phyloP scores from a whole-genome alignment of 345 rosid species.

The Erysimum cheiranthoides region DNA sequence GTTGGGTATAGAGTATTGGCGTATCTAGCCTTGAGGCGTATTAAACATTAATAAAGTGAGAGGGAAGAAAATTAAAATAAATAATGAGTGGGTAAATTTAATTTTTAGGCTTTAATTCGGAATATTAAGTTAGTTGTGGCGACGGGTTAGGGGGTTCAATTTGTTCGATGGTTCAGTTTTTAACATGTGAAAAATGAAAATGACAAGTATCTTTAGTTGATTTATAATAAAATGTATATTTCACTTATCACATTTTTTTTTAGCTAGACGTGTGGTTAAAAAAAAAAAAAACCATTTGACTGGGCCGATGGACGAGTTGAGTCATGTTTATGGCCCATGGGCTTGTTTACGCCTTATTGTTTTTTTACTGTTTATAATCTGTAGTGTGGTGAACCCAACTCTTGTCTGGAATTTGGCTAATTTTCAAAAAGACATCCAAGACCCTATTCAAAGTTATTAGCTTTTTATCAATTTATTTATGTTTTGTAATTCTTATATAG shows the following conservation, averaged over 20 bases:
- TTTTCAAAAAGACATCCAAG: not conserved
- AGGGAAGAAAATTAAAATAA: constrained; percentile 19
- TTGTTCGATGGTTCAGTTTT: constrained; percentile 25
- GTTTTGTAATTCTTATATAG: too few relatives aligned
- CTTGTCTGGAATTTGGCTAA: not conserved
- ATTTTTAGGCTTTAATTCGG: constrained; percentile 24
- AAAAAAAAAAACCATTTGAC: not conserved
- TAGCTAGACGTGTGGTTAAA: not conserved
- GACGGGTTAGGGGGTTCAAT: constrained; percentile 21
- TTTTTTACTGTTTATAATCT: not conserved
- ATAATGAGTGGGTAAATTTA: constrained; percentile 44
- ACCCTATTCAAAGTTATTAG: not conserved
- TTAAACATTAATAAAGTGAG: constrained; percentile 40
- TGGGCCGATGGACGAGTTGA: not conserved
- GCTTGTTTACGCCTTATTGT: not conserved
- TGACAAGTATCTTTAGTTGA: constrained; percentile 27
- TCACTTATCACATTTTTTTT: not conserved
- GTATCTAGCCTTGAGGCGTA: constrained; percentile 76
- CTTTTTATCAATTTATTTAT: too few relatives aligned
- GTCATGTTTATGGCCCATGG: not conserved
- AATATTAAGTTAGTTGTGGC: constrained; percentile 34
- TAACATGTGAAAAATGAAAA: constrained; percentile 35
- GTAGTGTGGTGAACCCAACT: not conserved
- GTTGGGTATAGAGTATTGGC: constrained; percentile 84
- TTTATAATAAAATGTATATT: constrained; percentile 29